phyloP scores from a whole-genome alignment of 2,329 filamentous ascomycete genomes.

The Alternaria consortialis region DNA sequence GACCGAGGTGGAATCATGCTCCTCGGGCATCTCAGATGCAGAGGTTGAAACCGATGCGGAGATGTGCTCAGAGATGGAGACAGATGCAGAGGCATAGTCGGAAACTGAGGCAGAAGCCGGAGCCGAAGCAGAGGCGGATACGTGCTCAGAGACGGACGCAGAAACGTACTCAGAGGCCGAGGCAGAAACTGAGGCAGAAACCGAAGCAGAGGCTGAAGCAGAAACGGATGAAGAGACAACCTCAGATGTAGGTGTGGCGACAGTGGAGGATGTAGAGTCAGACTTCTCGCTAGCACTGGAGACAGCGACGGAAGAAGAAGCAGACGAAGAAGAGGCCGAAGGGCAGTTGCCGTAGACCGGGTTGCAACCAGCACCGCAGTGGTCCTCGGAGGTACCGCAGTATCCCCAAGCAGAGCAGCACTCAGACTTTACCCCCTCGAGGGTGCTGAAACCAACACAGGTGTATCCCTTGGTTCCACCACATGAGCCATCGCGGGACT shows the following conservation, averaged over 20 bases:
- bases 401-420: constrained; percentile 57
- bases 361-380: constrained; percentile 45
- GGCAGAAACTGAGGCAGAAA: constrained; percentile 7
- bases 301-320: background rate
- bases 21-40: background rate
- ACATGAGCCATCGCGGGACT: constrained; percentile 31
- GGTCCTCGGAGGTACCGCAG: constrained; percentile 46
- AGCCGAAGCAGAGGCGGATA: constrained; percentile 12
- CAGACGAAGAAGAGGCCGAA: constrained; percentile 5
- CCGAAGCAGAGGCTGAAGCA: background rate
- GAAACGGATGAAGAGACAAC: background rate
- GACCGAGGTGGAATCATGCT: background rate
- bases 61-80: constrained; percentile 6
- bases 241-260: background rate
- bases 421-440: constrained; percentile 44
- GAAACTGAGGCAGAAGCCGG: constrained; percentile 5
- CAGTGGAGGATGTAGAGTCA: constrained; percentile 7
- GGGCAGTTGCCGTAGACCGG: constrained; percentile 36
- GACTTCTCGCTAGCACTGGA: constrained; percentile 16
- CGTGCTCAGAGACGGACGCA: constrained; percentile 7
- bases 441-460: constrained; percentile 31
- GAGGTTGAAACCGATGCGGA: constrained; percentile 5
- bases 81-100: background rate
- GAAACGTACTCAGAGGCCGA: background rate
- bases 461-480: constrained; percentile 34